Percentiles rank a stretch among this genome's conserved stretches.
These are phyloP conservation scores for Saccharomyces hybrid DNA, from an alignment of 1,139 yeast genomes.

Conservation along the genomic window DNA sequence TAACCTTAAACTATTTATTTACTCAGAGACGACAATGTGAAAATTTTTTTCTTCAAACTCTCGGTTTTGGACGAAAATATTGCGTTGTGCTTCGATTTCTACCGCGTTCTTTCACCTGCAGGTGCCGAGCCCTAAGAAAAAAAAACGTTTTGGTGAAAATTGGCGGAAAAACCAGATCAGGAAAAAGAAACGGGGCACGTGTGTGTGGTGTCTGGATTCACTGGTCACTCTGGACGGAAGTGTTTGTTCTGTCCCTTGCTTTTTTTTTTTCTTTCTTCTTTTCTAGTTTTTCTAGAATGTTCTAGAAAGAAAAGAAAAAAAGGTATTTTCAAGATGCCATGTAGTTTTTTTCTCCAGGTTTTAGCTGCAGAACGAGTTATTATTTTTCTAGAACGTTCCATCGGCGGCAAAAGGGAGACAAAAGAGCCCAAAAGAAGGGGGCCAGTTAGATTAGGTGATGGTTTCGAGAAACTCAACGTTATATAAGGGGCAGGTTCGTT, in stretches of 20 bases:
- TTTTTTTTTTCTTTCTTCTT: neutral
- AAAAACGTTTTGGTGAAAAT: neutral
- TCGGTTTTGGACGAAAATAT: too few species aligned
- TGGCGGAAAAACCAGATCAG: neutral
- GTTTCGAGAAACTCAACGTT: neutral
- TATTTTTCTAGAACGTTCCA: neutral
- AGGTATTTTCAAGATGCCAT: neutral
- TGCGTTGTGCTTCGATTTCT: neutral
- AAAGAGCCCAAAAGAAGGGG: neutral
- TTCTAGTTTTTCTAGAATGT: neutral
- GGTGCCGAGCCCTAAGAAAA: slow-evolving; percentile 1
- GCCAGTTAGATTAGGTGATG: neutral
- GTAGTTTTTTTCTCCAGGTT: neutral
- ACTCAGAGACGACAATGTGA: neutral
- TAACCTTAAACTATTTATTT: slow-evolving; percentile 1
- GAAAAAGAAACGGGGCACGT: neutral
- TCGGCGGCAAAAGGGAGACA: slow-evolving; percentile 1
- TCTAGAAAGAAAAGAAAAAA: neutral
- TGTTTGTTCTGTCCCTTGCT: too few species aligned
- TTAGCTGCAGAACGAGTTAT: neutral
- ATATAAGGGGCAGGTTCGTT: neutral
- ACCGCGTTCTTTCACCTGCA: neutral
- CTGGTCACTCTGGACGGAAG: neutral
- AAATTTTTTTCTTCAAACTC: neutral
- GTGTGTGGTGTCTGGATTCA: neutral